Percentiles rank a stretch among this genome's conserved stretches.
These are phyloP conservation scores for Podila horticola DNA, from an alignment of 192 early-diverging fungal species.

Conservation along the genomic window DNA sequence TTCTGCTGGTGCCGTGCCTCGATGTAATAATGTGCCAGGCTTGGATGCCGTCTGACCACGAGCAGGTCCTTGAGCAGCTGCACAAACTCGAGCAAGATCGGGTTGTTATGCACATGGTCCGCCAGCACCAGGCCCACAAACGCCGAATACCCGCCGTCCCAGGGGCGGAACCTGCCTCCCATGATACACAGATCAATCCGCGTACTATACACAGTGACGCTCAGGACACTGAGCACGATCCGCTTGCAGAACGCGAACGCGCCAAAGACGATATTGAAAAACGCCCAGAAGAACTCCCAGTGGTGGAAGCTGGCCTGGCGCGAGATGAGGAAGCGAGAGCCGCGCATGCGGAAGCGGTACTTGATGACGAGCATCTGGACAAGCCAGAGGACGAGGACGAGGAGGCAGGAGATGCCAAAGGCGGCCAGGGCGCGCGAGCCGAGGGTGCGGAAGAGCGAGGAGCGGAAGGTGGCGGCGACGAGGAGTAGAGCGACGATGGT, in stretches of 20 bases:
- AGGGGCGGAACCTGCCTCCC: constrained; percentile 46
- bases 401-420: constrained; percentile 32
- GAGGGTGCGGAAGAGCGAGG: constrained; percentile 40
- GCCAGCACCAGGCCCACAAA: constrained; percentile 47
- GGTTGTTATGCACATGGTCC: constrained; percentile 45
- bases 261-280: constrained; percentile 52
- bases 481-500: constrained; percentile 44
- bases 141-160: constrained; percentile 50
- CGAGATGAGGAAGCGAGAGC: constrained; percentile 38
- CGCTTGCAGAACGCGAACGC: constrained; percentile 48
- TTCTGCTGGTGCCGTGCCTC: constrained; percentile 1
- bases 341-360: constrained; percentile 47
- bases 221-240: constrained; percentile 22
- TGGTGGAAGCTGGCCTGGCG: constrained; percentile 41
- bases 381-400: constrained; percentile 42
- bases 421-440: constrained; percentile 33
- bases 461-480: constrained; percentile 48
- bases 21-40: constrained; percentile 24
- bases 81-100: constrained; percentile 46
- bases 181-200: constrained; percentile 45
- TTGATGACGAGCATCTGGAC: constrained; percentile 50
- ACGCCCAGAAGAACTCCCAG: constrained; percentile 53
- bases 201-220: constrained; percentile 33
- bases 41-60: constrained; percentile 9
- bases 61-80: constrained; percentile 43